Evolutionary conservation across 768 basidiomycete genomes (phyloP), one percentile per base, ranked within the genome.

Genomic region (Mycena maculata): DNA sequence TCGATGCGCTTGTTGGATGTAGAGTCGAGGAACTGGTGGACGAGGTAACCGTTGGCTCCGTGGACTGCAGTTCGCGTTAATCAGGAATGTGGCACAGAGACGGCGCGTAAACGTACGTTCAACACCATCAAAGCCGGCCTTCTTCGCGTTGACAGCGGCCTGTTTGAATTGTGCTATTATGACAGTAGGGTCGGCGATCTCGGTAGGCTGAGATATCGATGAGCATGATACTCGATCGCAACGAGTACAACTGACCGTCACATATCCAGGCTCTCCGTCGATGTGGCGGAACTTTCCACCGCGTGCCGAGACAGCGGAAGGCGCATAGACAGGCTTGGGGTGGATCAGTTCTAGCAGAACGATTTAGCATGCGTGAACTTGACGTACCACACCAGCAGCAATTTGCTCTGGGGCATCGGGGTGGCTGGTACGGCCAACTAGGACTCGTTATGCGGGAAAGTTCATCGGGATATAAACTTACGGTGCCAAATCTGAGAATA

Each of bases 1-100:
- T 66, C 82, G 18, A 77, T 81, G 39, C 81, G 78, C 44, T 78
- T 67, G 75, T 83, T 82, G 48, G 74, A 63, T 3, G 64, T 68
- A 55, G 59, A 54, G 67, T 79, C 76, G 50, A 80, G 68, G 72
- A 82, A 81, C 56, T 81, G 79, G 54, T 79, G 33, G 33, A 36
- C 13, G 8, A 36, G 13, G 33, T 36, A 36, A 13, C 33, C 33
- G 13, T 36, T 36, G 71, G 61, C 70, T 20, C 60, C 69, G 55
- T 76, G 73, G 12, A 79, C 71, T 72, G 36, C 33, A 36, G 6
- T 6, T 6, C 33, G 6, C 8, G 8, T 36, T 36, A 36, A 36
- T 62, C 48, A 16, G 48, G n/a, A 36, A 7, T 36, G 13, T n/a
- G n/a, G n/a, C n/a, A 36, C 33, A 13, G 33, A 36, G 33, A 36